Evolutionary conservation across 441 rosid species (phyloP), one percentile per base, ranked within the genome.

Genomic region (Rhodomyrtus psidioides): DNA sequence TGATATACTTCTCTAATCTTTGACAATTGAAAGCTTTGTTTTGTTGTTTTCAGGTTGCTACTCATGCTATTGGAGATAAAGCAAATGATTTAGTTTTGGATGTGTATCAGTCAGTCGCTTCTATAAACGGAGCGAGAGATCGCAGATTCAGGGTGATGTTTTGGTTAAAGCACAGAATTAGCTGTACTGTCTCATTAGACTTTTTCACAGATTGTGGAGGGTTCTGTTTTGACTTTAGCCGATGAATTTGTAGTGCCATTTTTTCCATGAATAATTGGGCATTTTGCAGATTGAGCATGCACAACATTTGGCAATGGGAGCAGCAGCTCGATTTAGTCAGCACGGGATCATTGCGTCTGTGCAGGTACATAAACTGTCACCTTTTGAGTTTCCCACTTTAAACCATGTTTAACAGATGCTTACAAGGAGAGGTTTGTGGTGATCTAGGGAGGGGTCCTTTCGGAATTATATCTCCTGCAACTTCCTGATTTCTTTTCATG

Each of bases 31-130:
- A 30, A 56, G 82, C 19, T 89, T 55, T 23, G 39, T 21, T 55
- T 90, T 42, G 49, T 79, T 83, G 85, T 84, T 85, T 90, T 83
- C 91, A 96, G 98, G 98, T 96, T 86, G 95, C 98, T 56, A 91
- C 96, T 88, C 99, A 97, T 92, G 98, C 98, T 85, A 95, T 95
- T 86, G 99, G 99, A 54, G 98, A 96, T 90, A 96, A 85, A 91
- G 98, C 98, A 83, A 97, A 94, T 88, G 97, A 95, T 91, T 84
- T 94, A 91, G 85, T 95, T 82, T 93, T 96, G 65, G 95, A 95
- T 85, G 89, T 94, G 88, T 94, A 94, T 57, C 88, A 94, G 87
- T 91, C 94, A 2, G 93, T 93, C 60, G 92, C 89, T 84, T 92
- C 91, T 56, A 89, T 90, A 60, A 94, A 92, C 89, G 99, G 98